phyloP scores from a whole-genome alignment of 345 rosid species.

The Populus davidiana region DNA sequence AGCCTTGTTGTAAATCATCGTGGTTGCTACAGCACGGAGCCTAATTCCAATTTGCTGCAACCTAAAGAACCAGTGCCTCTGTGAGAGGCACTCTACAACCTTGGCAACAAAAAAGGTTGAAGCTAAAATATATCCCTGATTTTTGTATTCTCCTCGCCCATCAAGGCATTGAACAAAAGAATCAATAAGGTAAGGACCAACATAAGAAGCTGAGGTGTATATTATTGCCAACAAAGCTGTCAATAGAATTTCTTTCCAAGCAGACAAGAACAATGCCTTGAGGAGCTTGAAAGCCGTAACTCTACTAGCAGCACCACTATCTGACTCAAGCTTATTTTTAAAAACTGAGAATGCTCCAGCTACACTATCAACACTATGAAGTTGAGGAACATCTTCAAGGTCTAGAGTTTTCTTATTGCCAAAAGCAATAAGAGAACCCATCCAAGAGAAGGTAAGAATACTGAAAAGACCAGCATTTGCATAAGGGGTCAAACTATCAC shows the following conservation, averaged over 20 bases:
- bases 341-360: conserved; percentile 17
- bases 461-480: conserved; percentile 25
- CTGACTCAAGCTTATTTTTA: conserved; percentile 15
- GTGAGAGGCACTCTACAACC: conserved; percentile 31
- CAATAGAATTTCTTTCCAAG: conserved; percentile 26
- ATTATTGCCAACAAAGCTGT: conserved; percentile 19
- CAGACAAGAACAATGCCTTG: conserved; percentile 18
- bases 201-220: conserved; percentile 29
- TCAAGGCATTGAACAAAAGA: conserved; percentile 34
- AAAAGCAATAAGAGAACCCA: conserved; percentile 17
- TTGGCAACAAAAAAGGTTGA: conserved; percentile 27
- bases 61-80: conserved; percentile 28
- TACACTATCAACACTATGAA: conserved; percentile 21
- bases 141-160: conserved; percentile 16
- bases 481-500: conserved; percentile 25
- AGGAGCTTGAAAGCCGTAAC: conserved; percentile 20
- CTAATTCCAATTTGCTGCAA: conserved; percentile 31
- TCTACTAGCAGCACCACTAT: neutral
- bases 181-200: conserved; percentile 39
- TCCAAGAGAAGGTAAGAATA: conserved; percentile 24
- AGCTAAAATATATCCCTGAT: conserved; percentile 32
- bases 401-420: conserved; percentile 30
- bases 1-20: conserved; percentile 27
- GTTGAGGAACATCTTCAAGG: conserved; percentile 32
- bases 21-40: conserved; percentile 14